These are phyloP conservation scores for Leucosporidium yakuticum DNA, from an alignment of 768 basidiomycete species.

Conservation along the genomic window DNA sequence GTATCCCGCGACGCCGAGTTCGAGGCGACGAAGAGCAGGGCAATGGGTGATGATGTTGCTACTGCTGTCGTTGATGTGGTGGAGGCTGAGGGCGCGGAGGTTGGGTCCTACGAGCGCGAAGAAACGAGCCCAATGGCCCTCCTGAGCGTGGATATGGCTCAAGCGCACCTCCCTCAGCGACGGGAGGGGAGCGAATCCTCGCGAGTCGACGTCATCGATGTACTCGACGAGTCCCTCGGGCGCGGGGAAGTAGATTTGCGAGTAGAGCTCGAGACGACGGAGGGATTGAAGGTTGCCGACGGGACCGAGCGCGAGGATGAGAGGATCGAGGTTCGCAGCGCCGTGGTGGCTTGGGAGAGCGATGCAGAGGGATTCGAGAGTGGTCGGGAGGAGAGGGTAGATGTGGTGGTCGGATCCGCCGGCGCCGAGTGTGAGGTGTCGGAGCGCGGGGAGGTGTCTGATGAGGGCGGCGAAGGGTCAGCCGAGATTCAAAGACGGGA, in stretches of 20 bases:
- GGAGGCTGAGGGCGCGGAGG: conserved; percentile 12
- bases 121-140: not conserved
- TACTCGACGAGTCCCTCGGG: conserved; percentile 4
- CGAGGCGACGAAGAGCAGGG: conserved; percentile 20
- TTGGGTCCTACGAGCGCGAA: conserved; percentile 1
- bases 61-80: not conserved
- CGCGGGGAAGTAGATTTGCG: conserved; percentile 15
- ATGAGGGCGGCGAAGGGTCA: not conserved
- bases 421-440: conserved; percentile 15
- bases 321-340: not conserved
- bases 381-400: not conserved
- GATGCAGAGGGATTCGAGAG: conserved; percentile 19
- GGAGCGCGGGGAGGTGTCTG: conserved; percentile 7
- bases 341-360: not conserved
- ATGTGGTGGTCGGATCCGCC: conserved; percentile 13
- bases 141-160: conserved; percentile 7
- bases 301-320: not conserved
- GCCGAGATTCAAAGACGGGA: not conserved
- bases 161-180: conserved; percentile 20
- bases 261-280: conserved; percentile 23
- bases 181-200: not conserved
- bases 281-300: conserved; percentile 4
- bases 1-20: conserved; percentile 9
- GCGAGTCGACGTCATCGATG: not conserved
- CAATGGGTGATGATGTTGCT: not conserved